Conservation (phyloP, 257 asterid genomes). For the Apocynum venetum region DNA sequence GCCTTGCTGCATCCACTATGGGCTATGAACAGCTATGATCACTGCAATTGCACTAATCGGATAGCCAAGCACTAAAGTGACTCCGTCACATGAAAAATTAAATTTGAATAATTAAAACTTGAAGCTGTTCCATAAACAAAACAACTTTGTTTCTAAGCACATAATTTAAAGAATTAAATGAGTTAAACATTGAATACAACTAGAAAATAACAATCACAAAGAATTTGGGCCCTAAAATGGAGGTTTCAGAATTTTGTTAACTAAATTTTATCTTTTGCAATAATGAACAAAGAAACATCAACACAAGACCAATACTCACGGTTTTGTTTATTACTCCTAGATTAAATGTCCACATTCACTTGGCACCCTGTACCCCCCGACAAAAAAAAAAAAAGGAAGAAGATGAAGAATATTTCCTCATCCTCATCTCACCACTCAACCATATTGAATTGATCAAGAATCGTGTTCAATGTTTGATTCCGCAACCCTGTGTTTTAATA, state of each 20-base stretch:
- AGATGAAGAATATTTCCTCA: background rate
- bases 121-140: background rate
- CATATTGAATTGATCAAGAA: background rate
- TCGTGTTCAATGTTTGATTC: background rate
- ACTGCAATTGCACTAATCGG: background rate
- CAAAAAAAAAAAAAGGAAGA: background rate
- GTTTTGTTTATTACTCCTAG: background rate
- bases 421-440: background rate
- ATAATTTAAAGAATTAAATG: background rate
- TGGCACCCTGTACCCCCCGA: background rate
- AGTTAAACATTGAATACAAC: background rate
- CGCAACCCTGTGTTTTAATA: background rate
- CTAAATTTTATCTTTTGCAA: background rate
- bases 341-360: background rate
- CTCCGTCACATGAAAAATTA: background rate
- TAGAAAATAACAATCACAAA: background rate
- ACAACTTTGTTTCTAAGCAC: background rate
- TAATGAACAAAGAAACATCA: background rate
- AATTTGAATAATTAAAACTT: background rate
- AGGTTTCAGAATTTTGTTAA: background rate
- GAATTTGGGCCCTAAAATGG: background rate
- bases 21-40: background rate
- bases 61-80: background rate
- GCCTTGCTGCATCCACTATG: background rate
- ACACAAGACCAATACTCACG: background rate